Evolutionary conservation across 495 filamentous ascomycete genomes (phyloP), one percentile per base, ranked within the genome.

Genomic region (Tuber microsphaerosporum): DNA sequence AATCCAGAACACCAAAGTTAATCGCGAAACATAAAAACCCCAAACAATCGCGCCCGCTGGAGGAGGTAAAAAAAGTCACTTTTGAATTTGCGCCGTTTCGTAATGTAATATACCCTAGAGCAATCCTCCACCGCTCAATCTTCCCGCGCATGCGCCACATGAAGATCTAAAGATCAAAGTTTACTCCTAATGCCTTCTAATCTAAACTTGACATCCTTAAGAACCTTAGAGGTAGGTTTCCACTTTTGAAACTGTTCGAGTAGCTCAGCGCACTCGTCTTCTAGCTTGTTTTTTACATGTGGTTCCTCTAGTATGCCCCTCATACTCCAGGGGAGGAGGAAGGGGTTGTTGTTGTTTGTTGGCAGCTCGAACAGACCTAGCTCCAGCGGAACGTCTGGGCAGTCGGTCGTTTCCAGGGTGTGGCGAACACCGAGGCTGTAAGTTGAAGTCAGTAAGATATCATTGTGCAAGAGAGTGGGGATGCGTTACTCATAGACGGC

Each of bases 121-220:
- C 56, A 65, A 17, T 17, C 26, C n/a, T 31, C 56, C 14, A n/a
- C 56, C 14, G 26, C 31, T 19, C 56, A 34, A 65, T 65, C 56
- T 34, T 19, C 5, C 31, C 56, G 34, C 17, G 56, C 56, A 31
- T 56, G 56, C 26, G 19, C 56, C 56, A 34, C 26, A 34, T 31
- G 14, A 65, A 65, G 31, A 65, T 65, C 56, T 34, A 65, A 65
- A 65, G 56, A 16, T 78, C 61, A 82, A 37, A 82, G 61, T 56
- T 82, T 82, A 71, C 81, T 82, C 56, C 81, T 75, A 22, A 99
- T 94, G 12, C 92, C 94, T 86, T 99, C 95, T 61, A 99, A 85
- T 78, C 95, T 88, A 83, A 96, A 99, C 83, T 95, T 97, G 46
- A 99, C 95, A 86, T 99, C 95, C 84, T 93, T 97, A 73, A 99